Base-by-base conservation (phyloP, 306 rosid species). In the Rubus idaeus region DNA sequence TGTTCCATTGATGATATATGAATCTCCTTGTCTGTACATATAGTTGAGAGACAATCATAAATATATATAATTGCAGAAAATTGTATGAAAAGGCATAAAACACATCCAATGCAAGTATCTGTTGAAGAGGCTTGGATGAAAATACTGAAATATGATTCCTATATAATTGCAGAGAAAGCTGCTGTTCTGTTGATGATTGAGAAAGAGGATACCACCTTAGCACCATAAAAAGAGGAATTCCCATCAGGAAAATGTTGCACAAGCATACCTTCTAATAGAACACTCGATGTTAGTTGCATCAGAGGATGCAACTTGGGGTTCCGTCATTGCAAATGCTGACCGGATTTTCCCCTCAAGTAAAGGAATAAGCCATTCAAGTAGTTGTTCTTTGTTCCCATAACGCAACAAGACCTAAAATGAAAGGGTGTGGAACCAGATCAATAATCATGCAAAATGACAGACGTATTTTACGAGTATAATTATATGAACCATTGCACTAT, bases 271-370 rank as follows among this genome's bases (percentile, higher is more conserved):
- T 83, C 75, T 87, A 78, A 95, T 95, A 17, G 98, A 92, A 78
- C 92, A 95, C 68, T 89, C 97, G 66, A 95, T 92, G 71, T 92
- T 90, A 79, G 98, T 92, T 72, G 97, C 98, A 84, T 95, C 98
- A 68, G 99, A 92, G 74, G 99, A 92, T 68, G 98, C 99, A 77
- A 95, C 94, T 42, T 70, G 77, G 42, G 99, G 98, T 80, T 95
- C 99, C 20, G 97, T 95, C 98, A 95, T 95, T 20, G 94, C 98
- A 75, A 95, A 95, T 76, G 97, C 97, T 62, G 99, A 95, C 67
- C 99, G 88, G 63, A 91, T 95, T 86, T 83, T 88, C 71, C 99
- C 98, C 84, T 88, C 92, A 35, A 95, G 99, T 87, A 95, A 85
- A 84, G 99, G 99, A 78, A 91, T 75, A 66, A 92, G 91, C 99